These are phyloP conservation scores for Schizochytrium sp. DNA, from an alignment of 108 stramenopile species.

Conservation along the genomic window DNA sequence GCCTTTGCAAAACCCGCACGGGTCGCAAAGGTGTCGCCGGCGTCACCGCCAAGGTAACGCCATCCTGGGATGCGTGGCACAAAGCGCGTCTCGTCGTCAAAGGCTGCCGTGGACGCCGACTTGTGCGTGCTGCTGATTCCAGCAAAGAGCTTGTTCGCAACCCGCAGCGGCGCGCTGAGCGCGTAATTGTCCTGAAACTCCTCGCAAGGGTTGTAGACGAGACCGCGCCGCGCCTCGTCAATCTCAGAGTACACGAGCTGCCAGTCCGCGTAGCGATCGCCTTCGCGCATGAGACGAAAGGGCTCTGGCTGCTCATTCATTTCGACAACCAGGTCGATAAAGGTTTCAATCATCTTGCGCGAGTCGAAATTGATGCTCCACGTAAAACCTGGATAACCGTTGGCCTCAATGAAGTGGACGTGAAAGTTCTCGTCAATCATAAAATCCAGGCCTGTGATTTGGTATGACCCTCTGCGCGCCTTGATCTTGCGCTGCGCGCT, in stretches of 20 bases:
- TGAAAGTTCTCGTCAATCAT: conserved; percentile 16
- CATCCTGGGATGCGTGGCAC: not conserved
- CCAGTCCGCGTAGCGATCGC: not conserved
- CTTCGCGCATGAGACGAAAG: not conserved
- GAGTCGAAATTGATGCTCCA: conserved; percentile 18
- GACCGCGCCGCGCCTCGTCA: not conserved
- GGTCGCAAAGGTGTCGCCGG: not conserved
- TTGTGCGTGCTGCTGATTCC: not conserved
- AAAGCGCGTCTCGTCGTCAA: not conserved
- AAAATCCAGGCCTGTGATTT: conserved; percentile 22
- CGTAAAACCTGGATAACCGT: conserved; percentile 19
- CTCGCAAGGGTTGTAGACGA: not conserved
- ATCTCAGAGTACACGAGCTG: conserved; percentile 13
- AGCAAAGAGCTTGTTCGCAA: not conserved
- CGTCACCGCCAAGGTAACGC: not conserved
- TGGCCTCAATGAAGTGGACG: conserved; percentile 21
- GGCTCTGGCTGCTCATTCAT: not conserved
- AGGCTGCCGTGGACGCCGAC: not conserved
- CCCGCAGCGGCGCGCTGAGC: not conserved
- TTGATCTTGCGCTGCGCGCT: not conserved
- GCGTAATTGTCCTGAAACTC: not conserved
- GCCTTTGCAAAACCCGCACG: not conserved
- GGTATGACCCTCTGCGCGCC: not conserved
- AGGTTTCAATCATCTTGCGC: conserved; percentile 5
- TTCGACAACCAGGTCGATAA: not conserved